Evolutionary conservation across 306 rosid genomes (phyloP).

Genomic region (Malus domestica): DNA sequence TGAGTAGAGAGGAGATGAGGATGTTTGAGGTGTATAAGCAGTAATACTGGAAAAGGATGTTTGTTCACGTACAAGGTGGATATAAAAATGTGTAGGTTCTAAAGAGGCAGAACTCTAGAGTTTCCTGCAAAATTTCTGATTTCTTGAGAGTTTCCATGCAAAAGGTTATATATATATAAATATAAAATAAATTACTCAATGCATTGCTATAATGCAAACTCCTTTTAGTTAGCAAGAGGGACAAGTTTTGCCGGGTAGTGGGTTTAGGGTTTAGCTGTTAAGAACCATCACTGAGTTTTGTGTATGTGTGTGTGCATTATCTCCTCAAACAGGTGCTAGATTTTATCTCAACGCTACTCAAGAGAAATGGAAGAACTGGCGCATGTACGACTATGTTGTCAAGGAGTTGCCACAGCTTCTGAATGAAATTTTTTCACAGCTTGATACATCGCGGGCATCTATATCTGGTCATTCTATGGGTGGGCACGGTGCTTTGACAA

Average conservation of each 20-base stretch:
- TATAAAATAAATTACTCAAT: too few relatives aligned
- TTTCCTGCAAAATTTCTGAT: background rate
- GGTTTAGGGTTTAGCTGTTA: background rate
- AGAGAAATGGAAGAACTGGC: conserved; percentile 99
- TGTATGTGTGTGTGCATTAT: background rate
- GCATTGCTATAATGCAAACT: background rate
- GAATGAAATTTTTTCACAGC: conserved; percentile 65
- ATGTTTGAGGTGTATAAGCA: too few relatives aligned
- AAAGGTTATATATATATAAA: background rate
- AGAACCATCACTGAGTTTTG: background rate
- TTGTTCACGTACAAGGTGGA: too few relatives aligned
- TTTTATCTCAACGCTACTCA: conserved; percentile 91
- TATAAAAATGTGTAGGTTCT: too few relatives aligned
- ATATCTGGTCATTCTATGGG: conserved; percentile 98
- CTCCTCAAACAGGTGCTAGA: conserved; percentile 67
- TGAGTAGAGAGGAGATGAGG: too few relatives aligned
- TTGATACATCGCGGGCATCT: conserved; percentile 72
- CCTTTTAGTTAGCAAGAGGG: background rate
- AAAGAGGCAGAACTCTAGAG: background rate
- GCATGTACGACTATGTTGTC: conserved; percentile 91
- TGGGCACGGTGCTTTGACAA: conserved; percentile 89
- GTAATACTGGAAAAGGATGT: too few relatives aligned
- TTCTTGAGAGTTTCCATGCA: background rate
- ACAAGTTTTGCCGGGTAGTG: background rate
- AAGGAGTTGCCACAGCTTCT: conserved; percentile 80